Percentiles rank a stretch among this genome's conserved stretches.
phyloP scores from a whole-genome alignment of 2,329 filamentous ascomycete genomes.

The Xylariaceae sp. region DNA sequence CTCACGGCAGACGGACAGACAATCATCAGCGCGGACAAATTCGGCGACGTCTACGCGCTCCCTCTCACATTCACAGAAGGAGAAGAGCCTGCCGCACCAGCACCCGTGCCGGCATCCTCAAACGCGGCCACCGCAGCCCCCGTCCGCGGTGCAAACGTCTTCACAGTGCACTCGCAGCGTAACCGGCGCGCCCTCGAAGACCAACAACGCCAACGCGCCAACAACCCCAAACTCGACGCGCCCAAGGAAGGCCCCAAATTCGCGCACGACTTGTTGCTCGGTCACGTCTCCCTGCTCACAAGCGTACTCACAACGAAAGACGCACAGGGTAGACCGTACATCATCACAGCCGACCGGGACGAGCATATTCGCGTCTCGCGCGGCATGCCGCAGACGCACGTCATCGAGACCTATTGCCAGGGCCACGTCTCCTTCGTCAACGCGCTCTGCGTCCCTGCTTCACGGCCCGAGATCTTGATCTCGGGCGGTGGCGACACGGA shows the following conservation, averaged over 20 bases:
- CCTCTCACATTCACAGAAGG: conserved; percentile 52
- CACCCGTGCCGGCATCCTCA: conserved; percentile 12
- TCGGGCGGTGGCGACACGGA: conserved; percentile 83
- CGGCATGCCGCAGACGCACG: conserved; percentile 72
- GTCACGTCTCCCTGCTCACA: conserved; percentile 93
- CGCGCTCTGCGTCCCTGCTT: conserved; percentile 61
- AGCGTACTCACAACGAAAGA: conserved; percentile 53
- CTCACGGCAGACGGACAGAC: conserved; percentile 64
- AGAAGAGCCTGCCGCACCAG: conserved; percentile 3
- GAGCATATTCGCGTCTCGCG: conserved; percentile 83
- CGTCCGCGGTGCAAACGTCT: conserved; percentile 45
- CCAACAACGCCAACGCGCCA: conserved; percentile 41
- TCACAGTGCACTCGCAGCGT: conserved; percentile 60
- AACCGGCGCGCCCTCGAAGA: conserved; percentile 57
- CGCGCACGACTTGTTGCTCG: conserved; percentile 72
- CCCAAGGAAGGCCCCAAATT: conserved; percentile 49
- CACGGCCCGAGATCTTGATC: conserved; percentile 58
- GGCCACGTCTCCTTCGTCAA: conserved; percentile 83
- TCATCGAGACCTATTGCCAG: conserved; percentile 86
- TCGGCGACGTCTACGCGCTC: conserved; percentile 89
- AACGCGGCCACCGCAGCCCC: conserved; percentile 13
- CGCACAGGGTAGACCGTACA: conserved; percentile 42
- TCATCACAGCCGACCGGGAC: conserved; percentile 53
- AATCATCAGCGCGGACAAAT: conserved; percentile 87
- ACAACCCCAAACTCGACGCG: conserved; percentile 23